phyloP scores from a whole-genome alignment of 306 rosid genomes.

The Trifolium repens region DNA sequence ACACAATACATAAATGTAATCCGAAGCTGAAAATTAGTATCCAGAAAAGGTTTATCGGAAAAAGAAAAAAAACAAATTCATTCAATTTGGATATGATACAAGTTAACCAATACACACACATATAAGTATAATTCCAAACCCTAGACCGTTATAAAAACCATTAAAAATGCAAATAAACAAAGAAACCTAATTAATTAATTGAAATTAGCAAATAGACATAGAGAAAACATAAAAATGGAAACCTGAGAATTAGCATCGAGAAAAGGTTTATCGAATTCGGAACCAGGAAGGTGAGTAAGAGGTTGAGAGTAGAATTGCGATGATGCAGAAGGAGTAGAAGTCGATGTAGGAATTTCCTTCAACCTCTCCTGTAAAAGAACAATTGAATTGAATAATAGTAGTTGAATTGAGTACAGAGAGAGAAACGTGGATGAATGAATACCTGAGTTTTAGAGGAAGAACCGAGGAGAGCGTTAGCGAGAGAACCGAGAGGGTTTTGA shows the following conservation, averaged over 20 bases:
- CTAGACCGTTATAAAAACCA: not conserved
- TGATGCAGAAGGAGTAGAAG: constrained; percentile 46
- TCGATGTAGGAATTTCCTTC: constrained; percentile 80
- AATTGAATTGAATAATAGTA: not conserved
- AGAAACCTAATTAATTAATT: not conserved
- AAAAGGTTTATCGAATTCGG: constrained; percentile 74
- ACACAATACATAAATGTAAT: too few relatives aligned
- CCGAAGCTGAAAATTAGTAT: too few relatives aligned
- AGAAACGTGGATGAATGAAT: too few relatives aligned
- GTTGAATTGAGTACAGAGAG: not conserved
- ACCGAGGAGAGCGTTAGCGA: constrained; percentile 80
- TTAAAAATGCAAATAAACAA: not conserved
- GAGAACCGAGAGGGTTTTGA: constrained; percentile 78
- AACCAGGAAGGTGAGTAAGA: constrained; percentile 61
- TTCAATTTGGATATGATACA: not conserved
- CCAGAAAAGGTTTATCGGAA: too few relatives aligned
- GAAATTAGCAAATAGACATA: not conserved
- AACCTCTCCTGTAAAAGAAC: constrained; percentile 63
- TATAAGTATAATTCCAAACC: not conserved
- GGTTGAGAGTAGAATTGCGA: constrained; percentile 51
- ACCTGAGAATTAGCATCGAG: constrained; percentile 71
- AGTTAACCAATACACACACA: not conserved
- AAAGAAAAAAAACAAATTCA: not conserved
- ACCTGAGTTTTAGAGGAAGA: constrained; percentile 84
- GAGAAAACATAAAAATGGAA: not conserved